Evolutionary conservation across 2,329 filamentous ascomycete genomes (phyloP).

Genomic region (Xylariaceae sp.): DNA sequence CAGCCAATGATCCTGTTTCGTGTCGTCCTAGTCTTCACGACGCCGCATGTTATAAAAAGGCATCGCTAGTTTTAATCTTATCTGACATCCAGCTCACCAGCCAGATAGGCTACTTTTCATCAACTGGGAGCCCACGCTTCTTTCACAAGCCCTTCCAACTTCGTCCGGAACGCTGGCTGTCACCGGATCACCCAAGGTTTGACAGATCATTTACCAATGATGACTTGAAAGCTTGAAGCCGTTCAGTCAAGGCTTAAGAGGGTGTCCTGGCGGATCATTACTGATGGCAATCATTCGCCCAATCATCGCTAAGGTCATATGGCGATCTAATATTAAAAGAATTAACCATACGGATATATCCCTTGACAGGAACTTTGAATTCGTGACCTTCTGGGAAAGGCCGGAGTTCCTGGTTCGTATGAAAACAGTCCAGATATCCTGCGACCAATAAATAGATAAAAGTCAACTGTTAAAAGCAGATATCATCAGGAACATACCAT

Average conservation of each 20-base stretch:
- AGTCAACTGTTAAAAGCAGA: too few species aligned
- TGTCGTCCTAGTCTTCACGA: slow-evolving; percentile 1
- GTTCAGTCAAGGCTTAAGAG: slow-evolving; percentile 15
- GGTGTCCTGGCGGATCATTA: slow-evolving; percentile 10
- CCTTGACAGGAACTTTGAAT: slow-evolving; percentile 9
- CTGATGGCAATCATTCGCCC: slow-evolving; percentile 1
- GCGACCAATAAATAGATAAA: too few species aligned
- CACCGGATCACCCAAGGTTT: slow-evolving; percentile 11
- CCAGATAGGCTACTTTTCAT: slow-evolving; percentile 12
- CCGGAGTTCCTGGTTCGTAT: slow-evolving; percentile 8
- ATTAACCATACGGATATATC: slow-evolving; percentile 4
- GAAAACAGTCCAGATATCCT: neutral
- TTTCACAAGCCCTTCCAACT: slow-evolving; percentile 12
- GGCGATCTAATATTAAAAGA: slow-evolving; percentile 8
- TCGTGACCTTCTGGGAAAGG: slow-evolving; percentile 11
- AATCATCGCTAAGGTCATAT: slow-evolving; percentile 8
- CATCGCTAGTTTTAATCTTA: slow-evolving; percentile 1
- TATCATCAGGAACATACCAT: too few species aligned
- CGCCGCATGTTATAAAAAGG: neutral
- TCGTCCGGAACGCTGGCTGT: slow-evolving; percentile 16
- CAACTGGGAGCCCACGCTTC: slow-evolving; percentile 6
- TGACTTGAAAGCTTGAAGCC: slow-evolving; percentile 9
- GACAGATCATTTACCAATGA: slow-evolving; percentile 9
- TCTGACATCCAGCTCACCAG: slow-evolving; percentile 5
- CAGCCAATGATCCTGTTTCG: neutral